Base-by-base conservation (phyloP, 805 yeast species). In the Osmozyma mogii region DNA sequence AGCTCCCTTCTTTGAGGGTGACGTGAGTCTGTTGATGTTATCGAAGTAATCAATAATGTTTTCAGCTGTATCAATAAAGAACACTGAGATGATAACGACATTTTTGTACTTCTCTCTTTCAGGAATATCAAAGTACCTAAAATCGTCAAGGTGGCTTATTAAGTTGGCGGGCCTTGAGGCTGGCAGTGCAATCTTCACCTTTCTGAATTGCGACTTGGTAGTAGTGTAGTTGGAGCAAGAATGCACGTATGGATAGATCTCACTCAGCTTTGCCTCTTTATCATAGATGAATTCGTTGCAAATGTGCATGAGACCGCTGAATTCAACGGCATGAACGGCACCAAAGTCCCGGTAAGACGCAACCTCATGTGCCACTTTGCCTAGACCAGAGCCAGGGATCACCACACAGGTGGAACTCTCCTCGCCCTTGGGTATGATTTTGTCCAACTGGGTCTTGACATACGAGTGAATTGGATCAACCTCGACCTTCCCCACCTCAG, bases 21-120 rank as follows among this genome's bases (percentile, higher is more conserved):
- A 38, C 10, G 52, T 35, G 20, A 78, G 44, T 8, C 51, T 44
- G 32, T 70, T 69, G 21, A 89, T 75, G 1, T 79, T 56, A 31
- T 79, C 80, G 31, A 89, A 53, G 52, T 88, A 88, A 23, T 75
- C 78, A 38, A 89, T 63, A 28, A 84, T 49, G 46, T 88, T 84
- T 44, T 84, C 94, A 0, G 96, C 96, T 0, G 97, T 89, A 54
- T 89, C 97, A 16, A 89, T 64, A 56, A 89, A 88, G 48, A 81
- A 89, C 4, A 79, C 80, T 0, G 83, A 68, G 3, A 78, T 71
- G 2, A 82, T 61, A 4, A 79, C 68, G 13, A 80, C 56, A 32
- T 67, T 67, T 3, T 70, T 67, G 25, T 60, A 58, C 4, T 44
- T 34, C 1, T 46, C 43, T 7, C 36, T 31, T 4, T 52, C 40